Base-by-base conservation (phyloP, 2,329 filamentous ascomycete genomes). In the Penicillium sp. region DNA sequence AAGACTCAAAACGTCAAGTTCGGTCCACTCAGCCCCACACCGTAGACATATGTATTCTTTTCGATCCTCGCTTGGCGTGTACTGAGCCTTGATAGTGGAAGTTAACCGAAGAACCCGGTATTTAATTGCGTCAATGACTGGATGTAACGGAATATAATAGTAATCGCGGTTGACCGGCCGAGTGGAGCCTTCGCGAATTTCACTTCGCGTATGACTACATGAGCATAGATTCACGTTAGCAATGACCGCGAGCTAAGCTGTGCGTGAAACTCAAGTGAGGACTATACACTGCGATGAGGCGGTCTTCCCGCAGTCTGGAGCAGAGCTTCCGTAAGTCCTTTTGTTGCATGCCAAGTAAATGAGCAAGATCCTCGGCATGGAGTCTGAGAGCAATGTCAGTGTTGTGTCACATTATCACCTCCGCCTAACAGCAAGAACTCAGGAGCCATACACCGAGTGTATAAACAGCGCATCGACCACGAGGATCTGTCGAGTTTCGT, bases 141-240 rank as follows among this genome's bases (percentile, higher is more conserved):
- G 89, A 59, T 94, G 90, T 68, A 95, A 95, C 71, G 97, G 92
- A 70, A 99, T 93, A 74, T 90, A 99, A 77, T 96, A 99, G 81
- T 96, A 99, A 61, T 93, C 96, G 66, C 90, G 85, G 69, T 88
- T 91, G 63, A 89, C 87, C 5, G 90, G 88, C 52, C 91, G 87
- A 57, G 89, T 87, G 59, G 91, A 89, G 52, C 90, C 90, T 68
- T 92, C 89, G 63, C 87, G 86, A 55, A 89, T 78, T 70, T 96
- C 91, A 50, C 86, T 83, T 59, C 91, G 86, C 30, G 86, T 85
- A 71, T 87, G 86, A 66, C 83, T 90, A 67, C 58, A 63, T 24
- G 20, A 33, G 9, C 21, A 6, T n/a, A 53, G 35, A 38, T 20
- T 28, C 9, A 24, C 42, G 51, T 59, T 52, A 61, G 54, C 42